A percentile compares a stretch with the other conserved stretches of the same genome.
Conservation (phyloP, 2,329 filamentous ascomycete genomes). For the Beauveria asiatica region DNA sequence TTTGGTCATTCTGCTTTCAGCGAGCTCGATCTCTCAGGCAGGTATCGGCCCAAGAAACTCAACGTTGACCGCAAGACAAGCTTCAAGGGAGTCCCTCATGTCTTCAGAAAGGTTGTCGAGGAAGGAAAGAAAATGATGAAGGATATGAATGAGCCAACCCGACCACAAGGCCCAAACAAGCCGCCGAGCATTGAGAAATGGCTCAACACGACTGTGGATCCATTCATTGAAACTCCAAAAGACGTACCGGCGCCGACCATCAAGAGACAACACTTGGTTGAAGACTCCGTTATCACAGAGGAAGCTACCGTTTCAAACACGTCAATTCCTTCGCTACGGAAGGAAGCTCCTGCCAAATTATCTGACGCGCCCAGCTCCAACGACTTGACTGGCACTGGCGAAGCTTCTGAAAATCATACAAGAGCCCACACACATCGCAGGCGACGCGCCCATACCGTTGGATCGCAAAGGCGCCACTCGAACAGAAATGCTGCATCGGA, state of each 20-base stretch:
- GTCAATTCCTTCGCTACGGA: not conserved
- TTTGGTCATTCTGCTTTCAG: constrained; percentile 61
- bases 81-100: constrained; percentile 52
- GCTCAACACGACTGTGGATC: constrained; percentile 54
- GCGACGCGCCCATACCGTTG: not conserved
- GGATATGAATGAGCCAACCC: constrained; percentile 49
- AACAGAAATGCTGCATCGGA: not conserved
- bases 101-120: constrained; percentile 55
- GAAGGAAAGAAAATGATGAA: constrained; percentile 58
- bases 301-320: not conserved
- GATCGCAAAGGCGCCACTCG: not conserved
- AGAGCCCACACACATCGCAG: not conserved
- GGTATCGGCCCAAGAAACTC: constrained; percentile 30
- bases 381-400: not conserved
- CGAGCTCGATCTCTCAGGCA: constrained; percentile 49
- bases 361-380: not conserved
- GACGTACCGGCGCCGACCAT: constrained; percentile 11
- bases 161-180: constrained; percentile 41
- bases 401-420: not conserved
- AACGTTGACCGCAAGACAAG: constrained; percentile 47
- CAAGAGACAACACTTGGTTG: not conserved
- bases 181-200: constrained; percentile 58
- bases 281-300: not conserved
- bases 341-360: not conserved
- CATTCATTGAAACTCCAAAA: constrained; percentile 41